phyloP scores from a whole-genome alignment of 2,329 filamentous ascomycete species.

The Botrytis pseudocinerea region DNA sequence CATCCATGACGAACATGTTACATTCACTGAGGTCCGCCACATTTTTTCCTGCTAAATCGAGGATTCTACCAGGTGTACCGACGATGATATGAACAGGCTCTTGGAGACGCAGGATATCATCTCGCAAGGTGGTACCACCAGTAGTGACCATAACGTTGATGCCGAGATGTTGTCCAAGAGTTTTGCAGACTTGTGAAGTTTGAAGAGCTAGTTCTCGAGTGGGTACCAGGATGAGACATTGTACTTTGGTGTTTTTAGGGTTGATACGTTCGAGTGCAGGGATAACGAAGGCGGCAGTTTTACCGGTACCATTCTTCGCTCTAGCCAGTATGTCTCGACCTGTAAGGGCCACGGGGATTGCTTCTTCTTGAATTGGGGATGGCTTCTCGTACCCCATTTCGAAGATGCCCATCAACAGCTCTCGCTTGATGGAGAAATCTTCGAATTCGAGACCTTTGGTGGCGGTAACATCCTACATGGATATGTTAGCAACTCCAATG shows the following conservation, averaged over 20 bases:
- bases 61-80: conserved; percentile 92
- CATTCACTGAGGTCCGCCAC: conserved; percentile 96
- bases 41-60: conserved; percentile 93
- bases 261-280: conserved; percentile 94
- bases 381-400: conserved; percentile 99
- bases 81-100: conserved; percentile 97
- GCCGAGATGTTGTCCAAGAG: conserved; percentile 91
- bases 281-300: conserved; percentile 97
- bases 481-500: conserved; percentile 25
- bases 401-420: conserved; percentile 98
- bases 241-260: conserved; percentile 92
- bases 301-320: conserved; percentile 98
- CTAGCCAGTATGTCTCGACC: conserved; percentile 93
- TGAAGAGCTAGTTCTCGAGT: conserved; percentile 96
- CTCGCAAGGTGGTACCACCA: conserved; percentile 89
- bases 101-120: conserved; percentile 93
- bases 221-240: conserved; percentile 93
- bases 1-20: conserved; percentile 98
- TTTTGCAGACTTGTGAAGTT: conserved; percentile 99
- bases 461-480: conserved; percentile 84
- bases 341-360: conserved; percentile 92
- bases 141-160: conserved; percentile 99
- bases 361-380: conserved; percentile 98
- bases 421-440: conserved; percentile 91
- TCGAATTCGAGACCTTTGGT: conserved; percentile 98